Evolutionary conservation across 495 filamentous ascomycete genomes (phyloP), one percentile per base, ranked within the genome.

Genomic region (Penicillium robsamsonii): DNA sequence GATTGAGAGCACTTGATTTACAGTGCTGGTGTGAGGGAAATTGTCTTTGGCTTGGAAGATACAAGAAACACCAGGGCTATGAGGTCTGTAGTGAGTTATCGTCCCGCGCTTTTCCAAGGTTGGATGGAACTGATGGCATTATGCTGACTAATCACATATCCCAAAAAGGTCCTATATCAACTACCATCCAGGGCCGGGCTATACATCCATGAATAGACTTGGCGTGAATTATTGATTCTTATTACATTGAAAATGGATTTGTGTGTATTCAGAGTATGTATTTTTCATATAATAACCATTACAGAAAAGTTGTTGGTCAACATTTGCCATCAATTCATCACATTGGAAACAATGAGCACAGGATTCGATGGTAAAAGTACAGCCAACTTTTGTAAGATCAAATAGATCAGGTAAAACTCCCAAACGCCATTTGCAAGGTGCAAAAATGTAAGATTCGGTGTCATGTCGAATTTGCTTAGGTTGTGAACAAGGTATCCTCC

Each of bases 401-500:
- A 29, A 37, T 18, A 46, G 42, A 54, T 54, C 52, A 46, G 27
- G 15, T 38, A 24, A 52, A 68, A 67, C 62, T 66, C 63, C 65
- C 49, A 53, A 56, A 54, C 52, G 52, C 55, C 56, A 53, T 53
- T 22, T 55, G 57, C 55, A 8, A 63, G 53, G 48, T 66, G 55
- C 57, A 40, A 59, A 59, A 50, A 59, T 65, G 59, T 57, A 51
- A 54, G 38, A 53, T 57, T 55, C 53, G 31, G 37, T 54, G 24
- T 54, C 31, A 24, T 46, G 8, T 44, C 38, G 20, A 35, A 44
- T 43, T 52, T 50, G 22, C 44, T 66, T 69, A 78, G 37, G 76
- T 77, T 17, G 73, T 75, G 65, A 79, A 79, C 48, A 79, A 60
- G 11, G 74, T 74, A 61, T 79, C 76, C 67, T 79, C 76, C 75